Base-by-base conservation (phyloP, 2,329 filamentous ascomycete genomes). In the Venturiaceae sp. region DNA sequence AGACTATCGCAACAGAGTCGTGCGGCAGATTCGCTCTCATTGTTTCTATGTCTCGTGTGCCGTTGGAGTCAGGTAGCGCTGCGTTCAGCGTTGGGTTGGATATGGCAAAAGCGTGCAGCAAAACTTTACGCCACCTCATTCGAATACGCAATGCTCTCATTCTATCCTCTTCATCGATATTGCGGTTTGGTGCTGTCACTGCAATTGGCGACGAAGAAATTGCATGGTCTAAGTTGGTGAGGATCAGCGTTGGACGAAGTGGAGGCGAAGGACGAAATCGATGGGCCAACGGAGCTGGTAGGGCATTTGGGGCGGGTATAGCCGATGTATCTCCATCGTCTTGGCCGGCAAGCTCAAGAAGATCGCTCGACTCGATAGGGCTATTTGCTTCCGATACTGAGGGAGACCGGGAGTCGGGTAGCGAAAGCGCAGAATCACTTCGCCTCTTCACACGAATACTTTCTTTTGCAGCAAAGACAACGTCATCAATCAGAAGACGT, bases 1-100 rank as follows among this genome's bases (percentile, higher is more conserved):
- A 62, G 33, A 60, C 60, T 23, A 62, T 57, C 14, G 60, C 58
- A 30, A 57, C 44, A 3, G 58, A 58, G 30, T 60, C 57, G 21
- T 19, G 30, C 3, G 60, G 60, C 30, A 62, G 56, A 23, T 34
- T 60, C 14, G 1, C 30, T n/a, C 58, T 41, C 28, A 62, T 26
- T 26, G 60, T 53, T 50, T 58, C 58, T 33, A 34, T 19, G 8
- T 37, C 34, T 28, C 32, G n/a, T 33, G 57, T 28, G 11, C 33
- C 30, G 5, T 19, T 37, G 9, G 39, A 26, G 16, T 50, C 36
- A 8, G 52, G 52, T 13, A 58, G 21, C 14, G 59, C 53, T n/a
- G 58, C 58, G 23, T 57, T 56, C n/a, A 62, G 26, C 14, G 55
- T 56, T 16, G 58, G 58, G 47, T 62, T 62, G 2, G 36, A 44